Percentiles rank a stretch among this genome's conserved stretches.
phyloP scores from a whole-genome alignment of 345 rosid species.

The Zanthoxylum bungeanum region DNA sequence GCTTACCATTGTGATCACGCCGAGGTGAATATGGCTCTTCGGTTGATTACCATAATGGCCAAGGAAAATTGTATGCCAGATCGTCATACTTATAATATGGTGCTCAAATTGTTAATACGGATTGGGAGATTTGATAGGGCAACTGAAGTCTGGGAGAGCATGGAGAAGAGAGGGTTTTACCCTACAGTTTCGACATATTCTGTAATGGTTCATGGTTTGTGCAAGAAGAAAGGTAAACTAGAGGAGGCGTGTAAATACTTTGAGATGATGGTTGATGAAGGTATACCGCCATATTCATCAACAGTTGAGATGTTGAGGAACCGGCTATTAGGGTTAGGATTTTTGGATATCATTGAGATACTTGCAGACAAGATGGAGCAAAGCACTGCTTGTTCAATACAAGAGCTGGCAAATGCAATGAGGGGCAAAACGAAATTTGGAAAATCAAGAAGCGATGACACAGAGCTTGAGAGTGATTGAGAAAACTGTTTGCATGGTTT shows the following conservation, averaged over 20 bases:
- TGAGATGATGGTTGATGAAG: slow-evolving; percentile 91
- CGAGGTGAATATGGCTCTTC: slow-evolving; percentile 68
- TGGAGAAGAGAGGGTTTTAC: slow-evolving; percentile 59
- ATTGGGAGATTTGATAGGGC: slow-evolving; percentile 80
- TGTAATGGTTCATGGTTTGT: slow-evolving; percentile 75
- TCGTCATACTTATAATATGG: slow-evolving; percentile 78
- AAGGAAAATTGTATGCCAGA: slow-evolving; percentile 51
- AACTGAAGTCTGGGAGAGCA: slow-evolving; percentile 68
- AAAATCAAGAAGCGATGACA: slow-evolving; percentile 32
- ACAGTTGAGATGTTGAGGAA: slow-evolving; percentile 78
- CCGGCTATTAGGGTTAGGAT: slow-evolving; percentile 52
- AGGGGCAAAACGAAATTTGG: slow-evolving; percentile 39
- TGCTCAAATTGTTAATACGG: slow-evolving; percentile 59
- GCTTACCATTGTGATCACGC: slow-evolving; percentile 75
- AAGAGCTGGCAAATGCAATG: slow-evolving; percentile 64
- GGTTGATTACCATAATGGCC: slow-evolving; percentile 61
- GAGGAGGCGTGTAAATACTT: slow-evolving; percentile 84
- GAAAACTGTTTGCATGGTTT: not conserved
- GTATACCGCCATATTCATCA: slow-evolving; percentile 72
- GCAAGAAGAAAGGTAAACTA: slow-evolving; percentile 69
- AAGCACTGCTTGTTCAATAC: slow-evolving; percentile 59
- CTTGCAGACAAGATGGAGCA: slow-evolving; percentile 70
- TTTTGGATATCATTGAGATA: slow-evolving; percentile 58
- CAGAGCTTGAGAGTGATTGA: slow-evolving; percentile 43
- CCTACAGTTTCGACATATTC: slow-evolving; percentile 78